Evolutionary conservation across 495 filamentous ascomycete species (phyloP).

Genomic region (Aspergillus indologenus): DNA sequence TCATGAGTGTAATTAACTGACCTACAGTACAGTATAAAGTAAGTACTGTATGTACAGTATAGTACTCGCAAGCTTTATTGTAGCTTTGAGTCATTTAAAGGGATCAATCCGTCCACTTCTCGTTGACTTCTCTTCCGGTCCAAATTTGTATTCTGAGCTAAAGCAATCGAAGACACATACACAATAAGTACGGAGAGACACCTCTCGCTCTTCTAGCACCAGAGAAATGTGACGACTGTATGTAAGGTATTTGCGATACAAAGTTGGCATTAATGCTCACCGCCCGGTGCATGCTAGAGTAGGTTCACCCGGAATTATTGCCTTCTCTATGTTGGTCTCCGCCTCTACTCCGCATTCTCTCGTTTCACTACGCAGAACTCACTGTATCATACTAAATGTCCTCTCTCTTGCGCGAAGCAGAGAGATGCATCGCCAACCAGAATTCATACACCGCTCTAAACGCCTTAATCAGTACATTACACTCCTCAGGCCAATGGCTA

Average conservation of each 20-base stretch:
- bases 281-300: neutral
- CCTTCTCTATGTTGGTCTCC: neutral
- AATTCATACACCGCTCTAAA: conserved; percentile 37
- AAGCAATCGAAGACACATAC: too few species aligned
- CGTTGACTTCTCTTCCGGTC: too few species aligned
- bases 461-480: conserved; percentile 44
- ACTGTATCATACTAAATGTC: conserved; percentile 32
- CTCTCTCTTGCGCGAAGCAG: conserved; percentile 48
- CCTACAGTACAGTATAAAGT: too few species aligned
- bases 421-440: conserved; percentile 48
- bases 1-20: too few species aligned
- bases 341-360: neutral
- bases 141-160: too few species aligned
- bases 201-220: too few species aligned
- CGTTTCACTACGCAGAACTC: neutral
- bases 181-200: too few species aligned
- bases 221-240: neutral
- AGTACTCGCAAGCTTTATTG: too few species aligned
- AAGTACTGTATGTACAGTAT: too few species aligned
- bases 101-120: too few species aligned
- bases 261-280: neutral
- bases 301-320: neutral
- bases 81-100: too few species aligned
- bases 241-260: too few species aligned
- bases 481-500: conserved; percentile 32